Evolutionary conservation across 768 basidiomycete genomes (phyloP).

Genomic region (Clathrus columnatus): DNA sequence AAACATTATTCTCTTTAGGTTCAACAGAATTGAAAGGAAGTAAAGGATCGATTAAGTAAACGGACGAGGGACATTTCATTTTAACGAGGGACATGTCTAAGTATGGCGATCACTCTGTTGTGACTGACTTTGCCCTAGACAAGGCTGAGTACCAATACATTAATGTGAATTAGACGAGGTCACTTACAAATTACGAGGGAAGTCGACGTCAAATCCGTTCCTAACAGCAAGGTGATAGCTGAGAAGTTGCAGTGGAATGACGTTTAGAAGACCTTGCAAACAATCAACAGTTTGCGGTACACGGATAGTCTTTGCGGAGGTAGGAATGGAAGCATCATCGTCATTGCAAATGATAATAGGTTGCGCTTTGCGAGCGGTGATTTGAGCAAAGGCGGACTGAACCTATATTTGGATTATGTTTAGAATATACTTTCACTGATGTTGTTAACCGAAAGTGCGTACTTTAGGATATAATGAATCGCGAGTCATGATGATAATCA

Average conservation of each 20-base stretch:
- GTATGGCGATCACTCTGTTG: slow-evolving; percentile 42
- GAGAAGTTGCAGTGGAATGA: slow-evolving; percentile 91
- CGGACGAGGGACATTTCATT: too few species aligned
- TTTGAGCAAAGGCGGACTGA: slow-evolving; percentile 91
- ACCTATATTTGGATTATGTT: slow-evolving; percentile 22
- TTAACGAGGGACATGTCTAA: background rate
- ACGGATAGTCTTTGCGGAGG: slow-evolving; percentile 77
- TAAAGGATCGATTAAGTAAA: background rate
- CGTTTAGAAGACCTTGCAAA: slow-evolving; percentile 91
- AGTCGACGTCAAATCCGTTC: slow-evolving; percentile 96
- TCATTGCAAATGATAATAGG: slow-evolving; percentile 95
- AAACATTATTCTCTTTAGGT: too few species aligned
- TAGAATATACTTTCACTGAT: background rate
- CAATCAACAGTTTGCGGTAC: slow-evolving; percentile 93
- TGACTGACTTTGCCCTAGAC: slow-evolving; percentile 66
- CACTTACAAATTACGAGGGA: slow-evolving; percentile 89
- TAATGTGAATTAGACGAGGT: slow-evolving; percentile 1
- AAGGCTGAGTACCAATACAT: slow-evolving; percentile 5
- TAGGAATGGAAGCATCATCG: slow-evolving; percentile 70
- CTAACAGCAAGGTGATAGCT: slow-evolving; percentile 94
- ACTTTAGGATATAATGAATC: slow-evolving; percentile 97
- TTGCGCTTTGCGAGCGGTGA: slow-evolving; percentile 94
- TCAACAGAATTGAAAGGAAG: too few species aligned
- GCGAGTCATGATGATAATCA: slow-evolving; percentile 99
- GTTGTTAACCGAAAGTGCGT: background rate